Conservation (phyloP, 805 yeast genomes). For the Cephaloascus fragrans region DNA sequence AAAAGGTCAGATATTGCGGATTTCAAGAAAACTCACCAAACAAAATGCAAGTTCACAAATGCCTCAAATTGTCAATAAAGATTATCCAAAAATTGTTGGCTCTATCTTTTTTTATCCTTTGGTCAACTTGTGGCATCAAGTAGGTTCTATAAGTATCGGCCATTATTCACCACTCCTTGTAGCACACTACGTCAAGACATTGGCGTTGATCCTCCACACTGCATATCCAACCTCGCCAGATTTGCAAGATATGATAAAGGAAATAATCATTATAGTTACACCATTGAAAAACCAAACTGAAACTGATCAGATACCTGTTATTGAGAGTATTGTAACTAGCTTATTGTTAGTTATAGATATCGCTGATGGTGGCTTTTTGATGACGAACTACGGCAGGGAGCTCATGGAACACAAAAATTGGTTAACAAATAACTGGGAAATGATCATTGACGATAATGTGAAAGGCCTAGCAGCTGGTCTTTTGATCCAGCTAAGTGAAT, state of each 20-base stretch:
- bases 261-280: conserved; percentile 27
- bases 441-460: conserved; percentile 22
- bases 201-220: conserved; percentile 45
- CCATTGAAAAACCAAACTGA: neutral
- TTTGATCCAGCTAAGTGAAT: conserved; percentile 16
- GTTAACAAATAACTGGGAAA: conserved; percentile 21
- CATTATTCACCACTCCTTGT: conserved; percentile 42
- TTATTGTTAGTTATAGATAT: conserved; percentile 23
- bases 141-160: conserved; percentile 38
- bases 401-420: conserved; percentile 14
- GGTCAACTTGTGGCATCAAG: conserved; percentile 34
- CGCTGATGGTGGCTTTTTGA: conserved; percentile 16
- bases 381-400: conserved; percentile 12
- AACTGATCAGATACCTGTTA: conserved; percentile 20
- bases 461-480: conserved; percentile 31
- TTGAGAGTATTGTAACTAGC: conserved; percentile 30
- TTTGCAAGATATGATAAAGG: conserved; percentile 47
- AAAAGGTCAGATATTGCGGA: conserved; percentile 32
- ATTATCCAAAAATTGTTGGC: conserved; percentile 34
- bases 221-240: conserved; percentile 47
- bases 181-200: conserved; percentile 50
- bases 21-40: conserved; percentile 24
- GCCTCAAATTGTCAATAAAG: conserved; percentile 7
- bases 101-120: conserved; percentile 45
- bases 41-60: conserved; percentile 7